These are phyloP conservation scores for Ustilago hordei DNA, from an alignment of 1,284 basidiomycete species.

Conservation along the genomic window DNA sequence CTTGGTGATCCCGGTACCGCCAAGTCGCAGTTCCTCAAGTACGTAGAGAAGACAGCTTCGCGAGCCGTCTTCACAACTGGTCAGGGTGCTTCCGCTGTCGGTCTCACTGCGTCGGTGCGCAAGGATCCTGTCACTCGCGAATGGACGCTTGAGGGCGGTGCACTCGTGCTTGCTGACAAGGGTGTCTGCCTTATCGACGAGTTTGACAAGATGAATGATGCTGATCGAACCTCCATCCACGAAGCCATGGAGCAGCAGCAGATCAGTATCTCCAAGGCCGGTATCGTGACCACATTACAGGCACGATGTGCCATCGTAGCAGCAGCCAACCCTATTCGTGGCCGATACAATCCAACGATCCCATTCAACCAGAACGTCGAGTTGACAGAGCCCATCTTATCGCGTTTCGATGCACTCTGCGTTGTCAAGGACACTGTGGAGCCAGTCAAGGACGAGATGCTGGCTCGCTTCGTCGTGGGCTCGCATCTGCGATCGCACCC, in stretches of 20 bases:
- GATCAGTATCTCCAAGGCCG: constrained; percentile 99
- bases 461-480: constrained; percentile 96
- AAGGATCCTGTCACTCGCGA: constrained; percentile 97
- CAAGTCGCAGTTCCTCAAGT: constrained; percentile 99
- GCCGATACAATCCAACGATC: constrained; percentile 68
- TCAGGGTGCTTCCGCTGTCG: constrained; percentile 96
- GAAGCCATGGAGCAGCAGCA: constrained; percentile 99
- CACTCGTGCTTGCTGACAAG: constrained; percentile 96
- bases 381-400: constrained; percentile 96
- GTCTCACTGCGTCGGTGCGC: constrained; percentile 96
- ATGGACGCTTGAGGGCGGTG: constrained; percentile 98
- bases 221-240: constrained; percentile 88
- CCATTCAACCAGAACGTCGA: constrained; percentile 98
- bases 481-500: constrained; percentile 95
- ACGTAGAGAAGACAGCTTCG: constrained; percentile 97
- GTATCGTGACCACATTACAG: constrained; percentile 95
- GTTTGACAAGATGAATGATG: constrained; percentile 99
- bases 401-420: constrained; percentile 97
- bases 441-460: constrained; percentile 94
- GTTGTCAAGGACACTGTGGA: constrained; percentile 98
- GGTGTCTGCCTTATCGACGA: constrained; percentile 99
- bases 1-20: constrained; percentile 98
- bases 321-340: constrained; percentile 96
- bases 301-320: constrained; percentile 97
- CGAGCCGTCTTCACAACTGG: constrained; percentile 98